Evolutionary conservation across 139 green algal species (phyloP), one percentile per base, ranked within the genome.

Genomic region (Chlorella sp.): DNA sequence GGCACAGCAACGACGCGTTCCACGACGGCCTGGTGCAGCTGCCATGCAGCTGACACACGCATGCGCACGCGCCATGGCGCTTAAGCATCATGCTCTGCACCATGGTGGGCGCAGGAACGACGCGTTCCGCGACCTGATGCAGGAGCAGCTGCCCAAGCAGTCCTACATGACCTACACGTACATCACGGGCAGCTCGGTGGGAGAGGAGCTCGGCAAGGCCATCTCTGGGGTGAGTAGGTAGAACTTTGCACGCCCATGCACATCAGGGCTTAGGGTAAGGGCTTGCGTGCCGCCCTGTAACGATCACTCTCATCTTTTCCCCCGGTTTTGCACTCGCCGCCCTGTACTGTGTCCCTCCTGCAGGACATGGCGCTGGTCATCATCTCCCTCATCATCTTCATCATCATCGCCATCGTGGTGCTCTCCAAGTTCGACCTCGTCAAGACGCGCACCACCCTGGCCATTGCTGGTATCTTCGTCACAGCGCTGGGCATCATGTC

Each of bases 371-470:
- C 23, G 2, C n/a, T 75, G 60, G 29, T 76, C 26, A 64, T 76
- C 71, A 71, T 76, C 35, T 49, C 62, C 20, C 20, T 76, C 22
- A 36, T 76, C 27, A n/a, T 76, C 23, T 76, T 71, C 62, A 71
- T 76, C 29, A 36, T 49, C 3, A 50, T 76, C 5, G 61, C 62
- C 33, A n/a, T 76, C 10, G 17, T 49, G 2, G 23, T 76, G n/a
- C 29, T 76, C 22, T 66, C 62, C 24, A 33, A 62, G 26, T 71
- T 30, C 2, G 62, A 71, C 36, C 5, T 3, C 2, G 70, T 75
- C 26, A 35, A 31, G 5, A 76, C 71, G 20, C 71, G 71, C 71
- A 71, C 62, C 22, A 71, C 35, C 6, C 36, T 76, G 35, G 71
- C 71, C 20, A 22, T 76, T 10, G 29, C 26, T 4, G 71, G 71